Evolutionary conservation across 2,329 filamentous ascomycete genomes (phyloP), one percentile per base, ranked within the genome.

Genomic region (Aspergillus awamori): DNA sequence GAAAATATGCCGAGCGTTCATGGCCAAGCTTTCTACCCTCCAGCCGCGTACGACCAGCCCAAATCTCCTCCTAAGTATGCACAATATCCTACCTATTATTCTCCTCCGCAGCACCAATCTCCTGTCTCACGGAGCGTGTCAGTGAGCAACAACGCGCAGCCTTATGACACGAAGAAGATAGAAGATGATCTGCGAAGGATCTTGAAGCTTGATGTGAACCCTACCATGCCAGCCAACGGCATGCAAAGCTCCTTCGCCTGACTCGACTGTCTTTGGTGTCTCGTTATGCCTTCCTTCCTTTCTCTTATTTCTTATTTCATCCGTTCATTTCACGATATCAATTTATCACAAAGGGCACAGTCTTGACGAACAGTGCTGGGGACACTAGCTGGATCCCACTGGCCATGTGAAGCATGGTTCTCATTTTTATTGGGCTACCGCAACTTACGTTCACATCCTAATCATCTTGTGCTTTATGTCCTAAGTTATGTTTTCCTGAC

Each of bases 111-210:
- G 24, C 67, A 65, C 33, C 70, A 67, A 52, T 63, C 65, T 11
- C 62, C 65, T 48, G 60, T 68, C 57, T 68, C 70, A 22, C 70
- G 66, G 45, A 28, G 57, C 7, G 51, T 69, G 56, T 58, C 69
- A 3, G 58, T 64, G 3, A 70, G 60, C 58, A 58, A 71, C 10
- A 63, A 70, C n/a, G 65, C 71, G 8, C 69, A 70, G 47, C 66
- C 72, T 26, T 51, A 72, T 26, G 79, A 80, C 61, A 78, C 77
- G 4, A 78, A 78, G 65, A 73, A 77, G 57, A 79, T 82, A 68
- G 80, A 82, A 65, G 80, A 82, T 69, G 79, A 82, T 69, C 67
- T 82, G 57, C 76, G 80, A 30, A 74, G 79, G 30, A 79, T 82
- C 33, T 65, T 82, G 69, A 82, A 82, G 60, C 70, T 82, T 57